Evolutionary conservation across 805 yeast genomes (phyloP).

Genomic region (Ogataea nitratoaversa): DNA sequence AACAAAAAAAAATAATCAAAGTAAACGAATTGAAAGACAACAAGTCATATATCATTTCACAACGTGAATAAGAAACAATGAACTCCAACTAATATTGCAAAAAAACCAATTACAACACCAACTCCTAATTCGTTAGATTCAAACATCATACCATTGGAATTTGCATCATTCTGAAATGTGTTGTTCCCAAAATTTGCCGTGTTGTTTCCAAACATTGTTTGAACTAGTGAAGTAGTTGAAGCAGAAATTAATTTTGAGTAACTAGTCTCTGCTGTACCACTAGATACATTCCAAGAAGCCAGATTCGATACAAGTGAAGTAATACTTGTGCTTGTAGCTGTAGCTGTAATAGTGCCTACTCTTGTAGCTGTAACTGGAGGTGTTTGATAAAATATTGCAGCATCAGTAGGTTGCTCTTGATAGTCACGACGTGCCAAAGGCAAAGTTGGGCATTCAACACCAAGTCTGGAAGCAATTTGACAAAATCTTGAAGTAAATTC

Average conservation of each 20-base stretch:
- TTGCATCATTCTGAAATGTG: slow-evolving; percentile 11
- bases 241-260: too few relatives aligned
- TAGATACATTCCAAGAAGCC: too few relatives aligned
- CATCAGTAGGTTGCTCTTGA: not conserved
- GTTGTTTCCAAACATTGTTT: not conserved
- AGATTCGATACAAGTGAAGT: too few relatives aligned
- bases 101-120: slow-evolving; percentile 9
- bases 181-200: slow-evolving; percentile 3
- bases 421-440: slow-evolving; percentile 9
- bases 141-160: not conserved
- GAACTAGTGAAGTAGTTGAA: not conserved
- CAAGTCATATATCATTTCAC: not conserved
- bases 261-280: too few relatives aligned
- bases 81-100: slow-evolving; percentile 10
- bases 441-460: slow-evolving; percentile 15
- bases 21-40: too few relatives aligned
- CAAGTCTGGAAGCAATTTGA: slow-evolving; percentile 15
- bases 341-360: too few relatives aligned
- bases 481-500: slow-evolving; percentile 19
- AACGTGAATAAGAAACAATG: slow-evolving; percentile 12
- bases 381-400: not conserved
- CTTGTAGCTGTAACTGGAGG: too few relatives aligned
- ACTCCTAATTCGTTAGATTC: slow-evolving; percentile 4
- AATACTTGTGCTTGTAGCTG: too few relatives aligned
- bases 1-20: too few relatives aligned